Evolutionary conservation across 805 yeast species (phyloP), one percentile per base, ranked within the genome.

Genomic region (Yamadazyma sp.): DNA sequence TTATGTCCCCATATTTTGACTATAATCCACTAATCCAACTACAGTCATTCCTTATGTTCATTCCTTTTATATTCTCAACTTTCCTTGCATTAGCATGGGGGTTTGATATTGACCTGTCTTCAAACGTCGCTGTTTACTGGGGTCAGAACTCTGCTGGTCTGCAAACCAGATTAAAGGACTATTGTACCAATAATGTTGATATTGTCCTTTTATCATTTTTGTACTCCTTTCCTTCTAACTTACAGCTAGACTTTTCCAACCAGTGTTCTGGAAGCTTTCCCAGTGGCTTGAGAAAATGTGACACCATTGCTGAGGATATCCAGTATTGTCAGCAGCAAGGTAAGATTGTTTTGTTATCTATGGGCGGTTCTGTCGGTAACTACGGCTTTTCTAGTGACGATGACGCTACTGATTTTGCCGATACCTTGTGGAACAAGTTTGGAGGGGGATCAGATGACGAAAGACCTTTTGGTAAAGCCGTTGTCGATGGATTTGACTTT

Each of bases 401-500:
- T 4, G 54, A 71, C 34, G 96, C 86, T 28, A 76, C 73, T 48
- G 60, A 51, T 1, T 79, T 78, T 53, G 90, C 70, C 9, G 38
- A 46, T 12, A 52, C 64, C 22, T 53, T 70, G 50, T 54, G 73
- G 75, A 50, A 63, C 46, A 61, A 55, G 19, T 64, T 65, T 38
- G 70, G 67, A 24, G 66, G 58, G 27, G 69, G 70, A 18, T 30
- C 52, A 3, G 59, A 48, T 22, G 38, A 43, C 15, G 57, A 58
- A 38, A 62, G 78, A 52, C 79, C 80, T 18, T 87, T 88, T 56
- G 95, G 84, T 32, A 77, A 73, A 49, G 70, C 90, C 6, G 75
- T 88, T 31, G 65, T 85, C 21, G 96, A 91, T 54, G 96, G 96
- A 1, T 89, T 90, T 55, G 81, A 85, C 50, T 72, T 78, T 44